phyloP scores from a whole-genome alignment of 495 filamentous ascomycete species.

The Penicillium turbatum region DNA sequence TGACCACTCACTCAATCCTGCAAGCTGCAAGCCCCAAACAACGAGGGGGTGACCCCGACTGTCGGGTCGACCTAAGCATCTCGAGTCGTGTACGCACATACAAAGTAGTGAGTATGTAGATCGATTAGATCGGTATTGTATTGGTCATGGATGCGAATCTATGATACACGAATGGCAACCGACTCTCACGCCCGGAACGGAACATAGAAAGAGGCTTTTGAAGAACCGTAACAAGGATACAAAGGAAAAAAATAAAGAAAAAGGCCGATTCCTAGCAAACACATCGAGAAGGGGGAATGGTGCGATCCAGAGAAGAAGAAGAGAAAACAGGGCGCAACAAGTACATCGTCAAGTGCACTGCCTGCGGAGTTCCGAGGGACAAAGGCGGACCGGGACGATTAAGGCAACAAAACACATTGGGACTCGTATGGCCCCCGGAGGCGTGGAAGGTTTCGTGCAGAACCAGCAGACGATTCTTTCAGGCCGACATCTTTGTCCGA shows the following conservation, averaged over 20 bases:
- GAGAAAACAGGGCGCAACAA: constrained; percentile 26
- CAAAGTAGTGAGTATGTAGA: too few species aligned
- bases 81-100: too few species aligned
- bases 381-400: constrained; percentile 27
- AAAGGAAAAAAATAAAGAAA: constrained; percentile 16
- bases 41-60: too few species aligned
- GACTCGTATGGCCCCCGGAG: constrained; percentile 10
- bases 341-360: constrained; percentile 16
- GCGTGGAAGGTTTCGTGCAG: constrained; percentile 34
- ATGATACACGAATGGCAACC: constrained; percentile 36
- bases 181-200: constrained; percentile 16
- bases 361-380: constrained; percentile 6
- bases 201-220: constrained; percentile 20
- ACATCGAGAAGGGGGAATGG: constrained; percentile 8
- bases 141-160: constrained; percentile 33
- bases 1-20: too few species aligned
- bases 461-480: constrained; percentile 40
- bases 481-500: constrained; percentile 17
- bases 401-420: constrained; percentile 9
- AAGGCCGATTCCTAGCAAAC: constrained; percentile 16
- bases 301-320: constrained; percentile 22
- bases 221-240: constrained; percentile 28
- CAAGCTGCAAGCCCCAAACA: too few species aligned
- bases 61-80: too few species aligned
- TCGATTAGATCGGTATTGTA: constrained; percentile 23